Conservation (phyloP, 1,139 yeast genomes). For the Meyerozyma smithsonii region DNA sequence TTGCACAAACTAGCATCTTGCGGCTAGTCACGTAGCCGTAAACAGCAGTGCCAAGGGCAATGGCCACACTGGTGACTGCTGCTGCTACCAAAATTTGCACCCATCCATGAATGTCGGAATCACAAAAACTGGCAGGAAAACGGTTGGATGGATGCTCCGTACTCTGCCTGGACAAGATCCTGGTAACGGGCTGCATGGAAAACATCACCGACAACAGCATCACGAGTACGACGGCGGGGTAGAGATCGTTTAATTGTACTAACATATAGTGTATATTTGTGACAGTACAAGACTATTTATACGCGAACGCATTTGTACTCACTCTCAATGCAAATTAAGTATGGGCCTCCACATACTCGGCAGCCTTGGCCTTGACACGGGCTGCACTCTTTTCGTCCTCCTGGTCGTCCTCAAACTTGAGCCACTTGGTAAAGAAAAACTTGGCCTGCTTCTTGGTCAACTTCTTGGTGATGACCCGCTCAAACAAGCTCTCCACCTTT, state of each 20-base stretch:
- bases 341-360: constrained; percentile 54
- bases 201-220: background rate
- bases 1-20: background rate
- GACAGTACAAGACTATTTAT: background rate
- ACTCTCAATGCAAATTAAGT: background rate
- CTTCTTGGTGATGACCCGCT: constrained; percentile 67
- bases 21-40: background rate
- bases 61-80: too few species aligned
- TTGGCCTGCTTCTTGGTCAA: constrained; percentile 89
- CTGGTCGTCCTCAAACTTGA: constrained; percentile 65
- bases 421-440: constrained; percentile 93
- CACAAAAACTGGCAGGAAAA: too few species aligned
- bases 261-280: background rate
- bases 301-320: background rate
- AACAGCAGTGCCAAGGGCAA: too few species aligned
- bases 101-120: too few species aligned
- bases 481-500: constrained; percentile 74
- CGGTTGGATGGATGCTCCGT: too few species aligned
- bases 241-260: background rate
- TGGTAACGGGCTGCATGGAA: background rate
- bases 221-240: background rate
- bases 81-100: too few species aligned
- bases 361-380: constrained; percentile 88
- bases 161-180: background rate
- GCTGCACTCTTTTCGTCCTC: constrained; percentile 71